Conservation (phyloP, 768 basidiomycete genomes). For the Pleurotus giganteus region DNA sequence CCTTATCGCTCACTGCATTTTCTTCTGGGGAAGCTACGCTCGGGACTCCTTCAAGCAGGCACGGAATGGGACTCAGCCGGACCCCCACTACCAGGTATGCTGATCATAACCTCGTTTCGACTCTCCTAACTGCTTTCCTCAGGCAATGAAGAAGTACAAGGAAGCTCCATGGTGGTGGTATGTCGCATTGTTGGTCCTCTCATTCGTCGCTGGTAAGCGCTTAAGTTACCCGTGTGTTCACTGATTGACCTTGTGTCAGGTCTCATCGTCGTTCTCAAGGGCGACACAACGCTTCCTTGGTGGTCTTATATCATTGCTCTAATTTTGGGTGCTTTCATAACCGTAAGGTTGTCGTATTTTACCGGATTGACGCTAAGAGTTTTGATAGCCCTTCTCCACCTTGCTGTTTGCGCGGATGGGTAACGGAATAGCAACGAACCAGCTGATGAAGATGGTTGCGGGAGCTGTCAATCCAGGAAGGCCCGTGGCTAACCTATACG, state of each 20-base stretch:
- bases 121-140: neutral
- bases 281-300: slow-evolving; percentile 60
- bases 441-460: slow-evolving; percentile 66
- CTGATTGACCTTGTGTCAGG: slow-evolving; percentile 27
- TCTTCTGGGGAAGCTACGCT: slow-evolving; percentile 59
- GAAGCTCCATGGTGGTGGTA: slow-evolving; percentile 69
- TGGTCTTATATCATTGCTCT: slow-evolving; percentile 62
- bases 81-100: slow-evolving; percentile 53
- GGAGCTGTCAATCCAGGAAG: slow-evolving; percentile 59
- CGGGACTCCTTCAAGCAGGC: slow-evolving; percentile 48
- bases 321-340: slow-evolving; percentile 44
- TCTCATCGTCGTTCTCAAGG: slow-evolving; percentile 53
- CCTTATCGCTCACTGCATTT: slow-evolving; percentile 50
- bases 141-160: slow-evolving; percentile 58
- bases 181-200: slow-evolving; percentile 38
- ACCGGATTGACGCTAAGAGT: neutral
- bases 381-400: slow-evolving; percentile 50
- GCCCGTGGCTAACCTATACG: slow-evolving; percentile 70
- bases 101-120: neutral
- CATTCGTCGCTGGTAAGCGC: slow-evolving; percentile 53
- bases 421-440: slow-evolving; percentile 56
- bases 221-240: neutral
- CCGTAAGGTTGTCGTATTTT: slow-evolving; percentile 21
- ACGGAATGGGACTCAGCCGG: slow-evolving; percentile 43
- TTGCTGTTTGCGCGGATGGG: slow-evolving; percentile 59